Percentiles rank a stretch among this genome's conserved stretches.
Conservation (phyloP, 2,329 filamentous ascomycete genomes). For the Phialophora macrospora region DNA sequence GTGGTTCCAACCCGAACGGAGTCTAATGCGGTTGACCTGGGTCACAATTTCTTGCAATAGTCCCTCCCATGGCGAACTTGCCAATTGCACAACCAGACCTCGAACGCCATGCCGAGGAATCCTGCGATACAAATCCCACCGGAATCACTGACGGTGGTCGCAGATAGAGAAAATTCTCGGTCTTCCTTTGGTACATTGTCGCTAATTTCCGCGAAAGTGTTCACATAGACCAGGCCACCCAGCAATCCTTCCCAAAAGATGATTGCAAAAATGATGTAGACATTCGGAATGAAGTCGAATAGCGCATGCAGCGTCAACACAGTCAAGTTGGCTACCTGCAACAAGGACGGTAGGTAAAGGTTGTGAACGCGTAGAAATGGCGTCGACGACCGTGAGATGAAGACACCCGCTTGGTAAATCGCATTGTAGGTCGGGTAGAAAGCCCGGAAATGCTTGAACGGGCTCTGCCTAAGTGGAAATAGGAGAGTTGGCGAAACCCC, state of each 20-base stretch:
- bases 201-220: constrained; percentile 92
- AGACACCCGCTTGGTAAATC: constrained; percentile 93
- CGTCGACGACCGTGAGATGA: constrained; percentile 88
- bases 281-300: constrained; percentile 78
- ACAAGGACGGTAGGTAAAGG: constrained; percentile 78
- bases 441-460: constrained; percentile 78
- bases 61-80: constrained; percentile 80
- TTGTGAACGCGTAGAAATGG: constrained; percentile 81
- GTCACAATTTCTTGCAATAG: constrained; percentile 64
- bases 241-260: constrained; percentile 94
- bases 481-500: constrained; percentile 87
- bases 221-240: constrained; percentile 91
- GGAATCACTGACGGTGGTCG: constrained; percentile 90
- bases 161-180: constrained; percentile 87
- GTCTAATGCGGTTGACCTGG: constrained; percentile 1
- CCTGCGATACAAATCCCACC: constrained; percentile 88
- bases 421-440: constrained; percentile 97
- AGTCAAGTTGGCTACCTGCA: constrained; percentile 79
- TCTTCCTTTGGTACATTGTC: constrained; percentile 77
- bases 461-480: constrained; percentile 76
- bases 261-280: constrained; percentile 82
- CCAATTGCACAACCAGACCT: constrained; percentile 80
- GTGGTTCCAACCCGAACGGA: background rate
- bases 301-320: constrained; percentile 77
- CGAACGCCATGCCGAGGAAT: constrained; percentile 79